These are phyloP conservation scores for Otatea glauca DNA, from an alignment of 176 grass and related monocot species.

Conservation along the genomic window DNA sequence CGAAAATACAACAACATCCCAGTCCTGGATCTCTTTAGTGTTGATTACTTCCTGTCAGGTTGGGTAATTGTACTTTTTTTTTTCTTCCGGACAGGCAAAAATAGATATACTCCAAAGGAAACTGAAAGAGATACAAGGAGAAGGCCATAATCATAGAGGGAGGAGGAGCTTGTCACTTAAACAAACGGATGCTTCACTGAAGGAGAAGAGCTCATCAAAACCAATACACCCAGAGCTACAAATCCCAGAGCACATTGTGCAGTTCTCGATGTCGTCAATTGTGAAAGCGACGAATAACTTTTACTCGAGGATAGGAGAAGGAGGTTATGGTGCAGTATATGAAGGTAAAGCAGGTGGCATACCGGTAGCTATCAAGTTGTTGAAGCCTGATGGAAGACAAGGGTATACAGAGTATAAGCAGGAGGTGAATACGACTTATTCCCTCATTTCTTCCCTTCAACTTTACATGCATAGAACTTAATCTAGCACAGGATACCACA, in stretches of 20 bases:
- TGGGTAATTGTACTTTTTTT: background rate
- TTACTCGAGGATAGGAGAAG: slow-evolving; percentile 46
- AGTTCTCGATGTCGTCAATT: slow-evolving; percentile 23
- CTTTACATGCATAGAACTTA: no score
- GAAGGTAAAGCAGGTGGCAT: slow-evolving; percentile 21
- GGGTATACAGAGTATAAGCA: slow-evolving; percentile 46
- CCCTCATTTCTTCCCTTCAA: background rate
- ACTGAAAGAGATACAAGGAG: no score
- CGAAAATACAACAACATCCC: background rate
- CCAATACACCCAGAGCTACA: slow-evolving; percentile 27
- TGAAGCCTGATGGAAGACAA: slow-evolving; percentile 44
- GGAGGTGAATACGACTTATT: slow-evolving; percentile 31
- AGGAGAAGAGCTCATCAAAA: background rate
- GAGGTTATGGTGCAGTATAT: slow-evolving; percentile 52
- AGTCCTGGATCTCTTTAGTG: background rate
- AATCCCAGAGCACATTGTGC: slow-evolving; percentile 17
- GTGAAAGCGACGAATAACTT: slow-evolving; percentile 43
- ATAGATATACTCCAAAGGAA: background rate
- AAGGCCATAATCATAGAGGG: no score
- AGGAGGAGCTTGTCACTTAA: no score
- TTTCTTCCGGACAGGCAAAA: slow-evolving; percentile 23
- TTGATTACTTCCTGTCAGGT: background rate
- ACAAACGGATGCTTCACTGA: no score
- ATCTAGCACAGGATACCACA: no score
- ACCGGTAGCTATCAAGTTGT: slow-evolving; percentile 52